Percentiles rank a stretch among this genome's conserved stretches.
Evolutionary conservation across 805 yeast species (phyloP).

Genomic region (Zygoascus ofunaensis): DNA sequence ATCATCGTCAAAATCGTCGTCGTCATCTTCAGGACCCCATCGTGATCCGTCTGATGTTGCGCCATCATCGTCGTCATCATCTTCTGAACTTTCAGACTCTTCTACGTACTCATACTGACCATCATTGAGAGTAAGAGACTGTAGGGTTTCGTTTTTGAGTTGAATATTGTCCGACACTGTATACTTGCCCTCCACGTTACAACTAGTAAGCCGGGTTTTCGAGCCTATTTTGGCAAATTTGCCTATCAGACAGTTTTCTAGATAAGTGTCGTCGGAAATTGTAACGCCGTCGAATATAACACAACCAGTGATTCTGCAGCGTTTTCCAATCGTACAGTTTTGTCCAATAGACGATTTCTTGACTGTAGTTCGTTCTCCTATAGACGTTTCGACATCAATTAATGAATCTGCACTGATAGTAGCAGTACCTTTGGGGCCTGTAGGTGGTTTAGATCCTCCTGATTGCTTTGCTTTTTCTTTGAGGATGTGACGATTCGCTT

Average conservation of each 20-base stretch:
- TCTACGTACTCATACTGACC: background rate
- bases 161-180: conserved; percentile 37
- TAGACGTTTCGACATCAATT: conserved; percentile 54
- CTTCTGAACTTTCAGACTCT: background rate
- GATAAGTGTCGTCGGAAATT: conserved; percentile 58
- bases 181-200: conserved; percentile 78
- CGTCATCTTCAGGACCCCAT: conserved; percentile 1
- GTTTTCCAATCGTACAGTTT: conserved; percentile 68
- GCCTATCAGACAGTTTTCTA: conserved; percentile 88
- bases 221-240: conserved; percentile 50
- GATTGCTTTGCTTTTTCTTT: conserved; percentile 30
- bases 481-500: conserved; percentile 74
- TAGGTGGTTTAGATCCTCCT: conserved; percentile 21
- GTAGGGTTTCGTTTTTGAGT: conserved; percentile 31
- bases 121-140: conserved; percentile 1
- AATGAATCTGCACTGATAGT: conserved; percentile 81
- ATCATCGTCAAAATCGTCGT: background rate
- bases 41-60: conserved; percentile 2
- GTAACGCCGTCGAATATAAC: conserved; percentile 61
- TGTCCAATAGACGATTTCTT: conserved; percentile 77
- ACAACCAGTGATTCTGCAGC: conserved; percentile 83
- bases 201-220: conserved; percentile 61
- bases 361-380: conserved; percentile 79
- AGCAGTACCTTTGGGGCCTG: conserved; percentile 37
- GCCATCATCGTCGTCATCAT: conserved; percentile 1